Evolutionary conservation across 306 rosid species (phyloP), one percentile per base, ranked within the genome.

Genomic region (Cicer pinnatifidum): DNA sequence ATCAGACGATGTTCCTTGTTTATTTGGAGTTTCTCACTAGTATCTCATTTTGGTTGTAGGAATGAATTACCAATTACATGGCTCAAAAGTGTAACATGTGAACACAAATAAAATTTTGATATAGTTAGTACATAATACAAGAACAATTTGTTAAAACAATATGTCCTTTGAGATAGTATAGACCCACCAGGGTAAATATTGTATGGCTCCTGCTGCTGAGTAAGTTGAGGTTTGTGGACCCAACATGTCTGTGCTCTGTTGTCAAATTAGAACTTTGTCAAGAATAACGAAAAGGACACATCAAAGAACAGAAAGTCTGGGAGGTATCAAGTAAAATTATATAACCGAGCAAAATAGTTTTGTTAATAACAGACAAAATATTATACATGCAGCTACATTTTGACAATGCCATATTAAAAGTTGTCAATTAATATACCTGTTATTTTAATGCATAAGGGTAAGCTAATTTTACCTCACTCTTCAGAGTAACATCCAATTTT

Each of bases 121-220:
- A 56, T 17, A 67, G 37, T 72, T 17, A 58, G 67, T 59, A 37
- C 75, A 54, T 44, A 62, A 46, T 39, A 48, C 51, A 33, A 76
- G 58, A 78, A 80, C 51, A 60, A 47, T 37, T 38, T 47, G 57
- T 68, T 46, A 76, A 85, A 77, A 69, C 56, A 77, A 70, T 11
- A 35, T 76, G 11, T 74, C 82, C 19, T 33, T 59, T 77, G 69
- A 79, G 71, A 69, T 38, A 61, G 67, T 54, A 66, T 43, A 77
- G 78, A 80, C 81, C 57, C 80, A 91, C 99, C 97, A 95, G 85
- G 28, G 97, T 90, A 89, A 95, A 95, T 82, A 95, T 86, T 1
- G 99, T 95, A 77, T 95, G 99, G 87, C 99, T 95, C 82, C 99
- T 87, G 90, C 99, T 95, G 86, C 99, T 95, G 79, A 89, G 88